Percentiles rank a stretch among this genome's conserved stretches.
Conservation (phyloP, 2,329 filamentous ascomycete genomes). For the Blastomyces emzantsi region DNA sequence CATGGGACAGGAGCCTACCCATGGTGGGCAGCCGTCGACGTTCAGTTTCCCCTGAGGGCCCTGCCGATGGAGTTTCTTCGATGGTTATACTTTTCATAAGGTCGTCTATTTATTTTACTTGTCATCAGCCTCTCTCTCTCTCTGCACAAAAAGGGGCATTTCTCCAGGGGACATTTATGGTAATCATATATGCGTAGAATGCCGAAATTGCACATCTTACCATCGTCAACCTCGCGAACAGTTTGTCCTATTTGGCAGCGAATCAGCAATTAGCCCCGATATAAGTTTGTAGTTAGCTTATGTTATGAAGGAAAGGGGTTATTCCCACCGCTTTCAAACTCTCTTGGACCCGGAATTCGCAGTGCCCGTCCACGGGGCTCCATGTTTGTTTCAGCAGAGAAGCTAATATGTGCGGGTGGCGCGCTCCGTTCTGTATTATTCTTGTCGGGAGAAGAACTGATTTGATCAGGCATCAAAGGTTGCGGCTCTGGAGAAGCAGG, state of each 20-base stretch:
- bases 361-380: slow-evolving; percentile 15
- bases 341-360: slow-evolving; percentile 16
- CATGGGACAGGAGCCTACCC: slow-evolving; percentile 16
- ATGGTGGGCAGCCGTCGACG: slow-evolving; percentile 2
- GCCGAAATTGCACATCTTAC: background rate
- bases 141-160: background rate
- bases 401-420: slow-evolving; percentile 14
- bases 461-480: slow-evolving; percentile 3
- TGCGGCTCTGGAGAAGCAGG: background rate
- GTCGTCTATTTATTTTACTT: slow-evolving; percentile 8
- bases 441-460: background rate
- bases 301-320: slow-evolving; percentile 20
- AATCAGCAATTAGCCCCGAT: slow-evolving; percentile 9
- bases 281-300: slow-evolving; percentile 18
- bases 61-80: slow-evolving; percentile 10
- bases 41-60: slow-evolving; percentile 1
- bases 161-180: background rate
- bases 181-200: background rate
- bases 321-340: slow-evolving; percentile 16
- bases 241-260: slow-evolving; percentile 17
- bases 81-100: slow-evolving; percentile 13
- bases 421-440: slow-evolving; percentile 4
- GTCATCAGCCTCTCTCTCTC: background rate
- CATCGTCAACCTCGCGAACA: slow-evolving; percentile 22
- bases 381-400: slow-evolving; percentile 15